phyloP scores from a whole-genome alignment of 768 basidiomycete genomes.

The Symmetrospora coprosmae region DNA sequence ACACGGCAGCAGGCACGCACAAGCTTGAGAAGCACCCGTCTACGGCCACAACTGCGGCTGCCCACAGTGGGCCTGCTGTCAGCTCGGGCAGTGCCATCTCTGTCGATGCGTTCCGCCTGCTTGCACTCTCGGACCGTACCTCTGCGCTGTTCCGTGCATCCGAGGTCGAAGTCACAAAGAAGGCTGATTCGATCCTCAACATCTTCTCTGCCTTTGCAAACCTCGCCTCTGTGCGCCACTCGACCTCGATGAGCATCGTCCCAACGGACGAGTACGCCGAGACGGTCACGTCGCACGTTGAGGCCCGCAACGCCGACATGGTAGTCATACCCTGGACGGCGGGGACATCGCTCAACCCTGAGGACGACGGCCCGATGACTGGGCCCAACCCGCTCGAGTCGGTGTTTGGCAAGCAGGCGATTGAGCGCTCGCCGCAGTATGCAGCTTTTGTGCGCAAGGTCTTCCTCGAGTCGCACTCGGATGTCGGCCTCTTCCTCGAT shows the following conservation, averaged over 20 bases:
- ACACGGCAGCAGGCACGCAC: too few species aligned
- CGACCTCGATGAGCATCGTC: slow-evolving; percentile 60
- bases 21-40: not conserved
- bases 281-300: slow-evolving; percentile 41
- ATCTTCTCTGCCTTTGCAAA: slow-evolving; percentile 65
- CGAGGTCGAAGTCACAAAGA: slow-evolving; percentile 47
- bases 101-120: slow-evolving; percentile 61
- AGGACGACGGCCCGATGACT: slow-evolving; percentile 24
- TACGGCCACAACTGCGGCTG: not conserved
- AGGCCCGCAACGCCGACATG: slow-evolving; percentile 43
- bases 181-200: slow-evolving; percentile 56
- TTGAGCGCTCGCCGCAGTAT: slow-evolving; percentile 41
- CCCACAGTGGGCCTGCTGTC: too few species aligned
- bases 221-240: slow-evolving; percentile 53
- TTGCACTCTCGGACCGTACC: slow-evolving; percentile 77
- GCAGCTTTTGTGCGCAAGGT: slow-evolving; percentile 74
- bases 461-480: slow-evolving; percentile 55
- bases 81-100: not conserved
- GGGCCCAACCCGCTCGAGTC: slow-evolving; percentile 57
- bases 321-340: slow-evolving; percentile 73
- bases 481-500: slow-evolving; percentile 79
- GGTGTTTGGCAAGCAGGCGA: slow-evolving; percentile 49
- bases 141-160: slow-evolving; percentile 73
- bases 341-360: slow-evolving; percentile 30
- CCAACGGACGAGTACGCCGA: slow-evolving; percentile 57